phyloP scores from a whole-genome alignment of 192 early-diverging fungal species.

The Podila minutissima region DNA sequence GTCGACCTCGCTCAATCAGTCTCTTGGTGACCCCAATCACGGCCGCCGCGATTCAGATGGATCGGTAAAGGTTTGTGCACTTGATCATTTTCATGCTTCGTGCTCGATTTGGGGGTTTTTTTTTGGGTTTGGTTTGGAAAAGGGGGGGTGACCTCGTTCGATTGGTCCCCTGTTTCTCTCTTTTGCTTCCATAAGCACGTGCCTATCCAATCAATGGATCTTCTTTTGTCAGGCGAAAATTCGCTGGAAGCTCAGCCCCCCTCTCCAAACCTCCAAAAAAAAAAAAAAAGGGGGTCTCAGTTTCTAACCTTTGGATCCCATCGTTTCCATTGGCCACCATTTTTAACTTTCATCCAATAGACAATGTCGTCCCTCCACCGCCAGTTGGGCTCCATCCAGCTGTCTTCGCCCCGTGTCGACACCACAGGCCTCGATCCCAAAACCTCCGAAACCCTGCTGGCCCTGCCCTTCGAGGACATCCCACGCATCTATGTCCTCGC shows the following conservation, averaged over 20 bases:
- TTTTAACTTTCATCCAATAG: neutral
- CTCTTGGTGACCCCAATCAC: neutral
- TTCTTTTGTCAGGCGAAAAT: too few relatives aligned
- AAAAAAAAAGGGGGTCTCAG: too few relatives aligned
- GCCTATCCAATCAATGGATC: too few relatives aligned
- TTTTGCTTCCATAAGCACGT: too few relatives aligned
- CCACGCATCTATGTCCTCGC: slow-evolving; percentile 32
- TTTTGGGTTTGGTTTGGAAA: neutral
- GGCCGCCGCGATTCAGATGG: neutral
- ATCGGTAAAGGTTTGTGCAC: neutral
- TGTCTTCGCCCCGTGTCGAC: neutral
- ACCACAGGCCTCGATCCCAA: slow-evolving; percentile 16
- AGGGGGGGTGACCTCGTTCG: too few relatives aligned
- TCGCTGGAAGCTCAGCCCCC: too few relatives aligned
- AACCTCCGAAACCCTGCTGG: slow-evolving; percentile 25
- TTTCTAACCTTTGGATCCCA: neutral
- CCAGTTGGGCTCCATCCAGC: neutral
- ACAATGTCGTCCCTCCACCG: slow-evolving; percentile 1
- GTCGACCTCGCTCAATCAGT: neutral
- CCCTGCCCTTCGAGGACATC: slow-evolving; percentile 32
- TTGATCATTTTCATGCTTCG: neutral
- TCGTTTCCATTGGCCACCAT: neutral
- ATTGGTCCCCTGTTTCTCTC: too few relatives aligned
- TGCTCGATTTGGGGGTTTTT: neutral
- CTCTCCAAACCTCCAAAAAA: too few relatives aligned